These are phyloP conservation scores for Aspergillus biplanus DNA, from an alignment of 495 filamentous ascomycete species.

Conservation along the genomic window DNA sequence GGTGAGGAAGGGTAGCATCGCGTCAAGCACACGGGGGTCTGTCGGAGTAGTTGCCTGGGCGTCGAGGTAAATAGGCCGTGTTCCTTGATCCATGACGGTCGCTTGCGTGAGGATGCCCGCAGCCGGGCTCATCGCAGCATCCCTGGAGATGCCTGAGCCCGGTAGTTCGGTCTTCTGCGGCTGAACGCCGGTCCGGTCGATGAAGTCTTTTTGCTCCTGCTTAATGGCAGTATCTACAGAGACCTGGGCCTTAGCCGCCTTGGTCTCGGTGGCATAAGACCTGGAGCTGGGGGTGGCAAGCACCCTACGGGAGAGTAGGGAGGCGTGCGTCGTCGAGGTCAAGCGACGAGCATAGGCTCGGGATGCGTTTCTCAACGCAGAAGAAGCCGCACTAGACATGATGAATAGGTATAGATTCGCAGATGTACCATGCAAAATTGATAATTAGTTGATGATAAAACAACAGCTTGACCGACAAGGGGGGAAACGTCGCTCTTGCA, in stretches of 20 bases:
- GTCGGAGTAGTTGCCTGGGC: conserved; percentile 98
- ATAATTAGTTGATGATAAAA: conserved; percentile 23
- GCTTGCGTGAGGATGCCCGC: conserved; percentile 92
- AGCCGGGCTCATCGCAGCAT: conserved; percentile 76
- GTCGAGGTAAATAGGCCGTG: conserved; percentile 94
- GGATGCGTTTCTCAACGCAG: conserved; percentile 77
- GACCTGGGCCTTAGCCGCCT: conserved; percentile 78
- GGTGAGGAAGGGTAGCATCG: conserved; percentile 94
- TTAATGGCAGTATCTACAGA: conserved; percentile 80
- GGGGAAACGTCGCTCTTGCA: conserved; percentile 12
- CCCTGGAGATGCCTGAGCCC: conserved; percentile 60
- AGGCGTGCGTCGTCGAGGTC: conserved; percentile 43
- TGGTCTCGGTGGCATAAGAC: conserved; percentile 83
- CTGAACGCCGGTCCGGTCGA: conserved; percentile 68
- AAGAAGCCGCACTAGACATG: conserved; percentile 76
- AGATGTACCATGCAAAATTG: conserved; percentile 28
- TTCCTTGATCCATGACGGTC: conserved; percentile 90
- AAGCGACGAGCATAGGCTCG: conserved; percentile 64
- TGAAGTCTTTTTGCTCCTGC: conserved; percentile 79
- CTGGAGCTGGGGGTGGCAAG: conserved; percentile 46
- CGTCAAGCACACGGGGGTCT: conserved; percentile 91
- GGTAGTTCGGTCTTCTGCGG: conserved; percentile 58
- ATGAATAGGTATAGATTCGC: conserved; percentile 29
- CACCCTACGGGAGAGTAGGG: conserved; percentile 54
- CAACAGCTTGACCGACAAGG: conserved; percentile 13